phyloP scores from a whole-genome alignment of 2,329 filamentous ascomycete genomes.

The Colletotrichum lupini region DNA sequence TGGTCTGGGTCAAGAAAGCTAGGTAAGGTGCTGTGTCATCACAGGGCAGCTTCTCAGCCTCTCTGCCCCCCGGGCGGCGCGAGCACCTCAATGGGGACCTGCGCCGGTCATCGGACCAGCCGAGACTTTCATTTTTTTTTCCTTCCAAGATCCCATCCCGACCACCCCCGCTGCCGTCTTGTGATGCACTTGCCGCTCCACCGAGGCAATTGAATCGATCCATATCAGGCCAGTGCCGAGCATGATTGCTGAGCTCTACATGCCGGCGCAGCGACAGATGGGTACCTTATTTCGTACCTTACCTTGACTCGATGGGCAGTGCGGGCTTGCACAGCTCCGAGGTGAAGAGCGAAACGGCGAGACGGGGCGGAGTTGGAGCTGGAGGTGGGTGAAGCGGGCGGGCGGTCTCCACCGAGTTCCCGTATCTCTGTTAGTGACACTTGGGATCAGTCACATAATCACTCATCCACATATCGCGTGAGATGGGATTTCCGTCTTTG shows the following conservation, averaged over 20 bases:
- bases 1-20: background rate
- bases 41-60: background rate
- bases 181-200: slow-evolving; percentile 4
- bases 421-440: background rate
- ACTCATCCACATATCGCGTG: background rate
- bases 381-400: background rate
- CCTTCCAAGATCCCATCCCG: background rate
- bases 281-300: background rate
- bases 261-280: background rate
- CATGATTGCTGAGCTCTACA: background rate
- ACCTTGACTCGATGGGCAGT: background rate
- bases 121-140: background rate
- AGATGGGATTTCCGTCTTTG: background rate
- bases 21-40: slow-evolving; percentile 1
- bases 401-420: background rate
- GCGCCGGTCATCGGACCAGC: slow-evolving; percentile 34
- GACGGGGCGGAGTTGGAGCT: too few relatives aligned
- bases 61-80: background rate
- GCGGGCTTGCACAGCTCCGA: slow-evolving; percentile 11
- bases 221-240: slow-evolving; percentile 29
- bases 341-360: slow-evolving; percentile 2
- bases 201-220: slow-evolving; percentile 14
- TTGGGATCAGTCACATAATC: slow-evolving; percentile 11
- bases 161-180: background rate
- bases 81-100: background rate